A percentile compares a stretch with the other conserved stretches of the same genome.
Conservation (phyloP, 768 basidiomycete genomes). For the Leccinum obscurum region DNA sequence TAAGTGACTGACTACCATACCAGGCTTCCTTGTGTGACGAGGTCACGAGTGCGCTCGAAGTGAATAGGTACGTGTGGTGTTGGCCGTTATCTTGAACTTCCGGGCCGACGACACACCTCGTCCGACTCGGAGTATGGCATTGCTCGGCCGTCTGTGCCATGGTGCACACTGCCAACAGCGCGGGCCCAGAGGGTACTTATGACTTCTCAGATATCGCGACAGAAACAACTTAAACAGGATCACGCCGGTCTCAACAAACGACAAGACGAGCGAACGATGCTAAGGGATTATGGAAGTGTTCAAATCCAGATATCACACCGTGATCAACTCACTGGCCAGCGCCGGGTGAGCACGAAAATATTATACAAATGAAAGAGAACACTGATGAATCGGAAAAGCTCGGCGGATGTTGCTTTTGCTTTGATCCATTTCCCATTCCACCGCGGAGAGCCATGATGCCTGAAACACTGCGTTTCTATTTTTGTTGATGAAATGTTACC, state of each 20-base stretch:
- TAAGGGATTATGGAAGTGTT: not conserved
- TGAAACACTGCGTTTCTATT: not conserved
- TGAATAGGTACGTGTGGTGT: too few species aligned
- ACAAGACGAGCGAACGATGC: not conserved
- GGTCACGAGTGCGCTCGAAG: too few species aligned
- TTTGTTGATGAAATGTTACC: too few species aligned
- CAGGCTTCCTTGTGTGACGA: too few species aligned
- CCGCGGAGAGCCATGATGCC: not conserved
- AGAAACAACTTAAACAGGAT: not conserved
- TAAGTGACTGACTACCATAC: too few species aligned
- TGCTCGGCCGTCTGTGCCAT: too few species aligned
- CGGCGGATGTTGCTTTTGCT: not conserved
- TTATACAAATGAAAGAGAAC: not conserved
- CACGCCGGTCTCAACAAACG: not conserved
- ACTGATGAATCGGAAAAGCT: not conserved
- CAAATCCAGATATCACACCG: not conserved
- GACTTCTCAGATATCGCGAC: not conserved
- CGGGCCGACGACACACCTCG: too few species aligned
- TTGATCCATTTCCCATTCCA: not conserved
- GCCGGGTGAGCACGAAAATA: not conserved
- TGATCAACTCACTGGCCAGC: not conserved
- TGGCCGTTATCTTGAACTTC: too few species aligned
- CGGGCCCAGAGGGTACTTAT: too few species aligned
- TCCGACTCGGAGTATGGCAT: too few species aligned
- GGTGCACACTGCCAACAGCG: too few species aligned